phyloP scores from a whole-genome alignment of 2,329 filamentous ascomycete species.

The Penicillium hesseltinei region DNA sequence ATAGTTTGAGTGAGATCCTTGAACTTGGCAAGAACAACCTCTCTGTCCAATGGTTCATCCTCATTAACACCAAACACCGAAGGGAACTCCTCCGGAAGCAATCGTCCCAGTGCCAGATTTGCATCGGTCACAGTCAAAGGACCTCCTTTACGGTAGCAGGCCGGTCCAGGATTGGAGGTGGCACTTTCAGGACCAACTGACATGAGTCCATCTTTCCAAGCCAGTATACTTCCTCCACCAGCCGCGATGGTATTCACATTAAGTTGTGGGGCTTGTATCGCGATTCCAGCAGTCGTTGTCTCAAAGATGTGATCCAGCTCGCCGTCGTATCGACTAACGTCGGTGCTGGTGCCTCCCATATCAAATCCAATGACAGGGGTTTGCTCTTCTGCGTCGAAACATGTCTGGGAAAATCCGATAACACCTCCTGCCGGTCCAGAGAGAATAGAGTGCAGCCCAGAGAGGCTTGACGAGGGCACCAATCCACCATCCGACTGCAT shows the following conservation, averaged over 20 bases:
- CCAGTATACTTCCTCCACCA: constrained; percentile 66
- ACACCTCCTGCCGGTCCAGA: constrained; percentile 91
- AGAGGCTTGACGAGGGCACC: constrained; percentile 61
- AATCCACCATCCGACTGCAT: constrained; percentile 84
- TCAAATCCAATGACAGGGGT: constrained; percentile 90
- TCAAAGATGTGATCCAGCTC: constrained; percentile 90
- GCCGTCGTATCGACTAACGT: constrained; percentile 80
- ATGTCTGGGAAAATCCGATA: constrained; percentile 85
- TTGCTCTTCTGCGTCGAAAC: constrained; percentile 73
- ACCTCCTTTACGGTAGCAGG: constrained; percentile 61
- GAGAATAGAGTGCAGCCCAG: constrained; percentile 78
- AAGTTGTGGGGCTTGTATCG: constrained; percentile 85
- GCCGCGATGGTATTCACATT: constrained; percentile 94
- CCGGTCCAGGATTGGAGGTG: constrained; percentile 68
- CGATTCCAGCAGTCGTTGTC: constrained; percentile 84
- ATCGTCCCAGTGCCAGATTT: constrained; percentile 78
- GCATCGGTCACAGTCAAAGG: constrained; percentile 88
- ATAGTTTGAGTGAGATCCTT: constrained; percentile 72
- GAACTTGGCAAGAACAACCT: constrained; percentile 71
- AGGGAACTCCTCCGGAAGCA: constrained; percentile 88
- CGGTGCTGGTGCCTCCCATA: constrained; percentile 90
- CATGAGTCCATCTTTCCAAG: constrained; percentile 82
- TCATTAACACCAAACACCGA: constrained; percentile 16
- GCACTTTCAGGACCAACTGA: constrained; percentile 86
- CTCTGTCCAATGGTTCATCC: constrained; percentile 67